Percentiles rank a stretch among this genome's conserved stretches.
These are phyloP conservation scores for Agrostemma githago DNA, from an alignment of 148 eudicot species.

Conservation along the genomic window DNA sequence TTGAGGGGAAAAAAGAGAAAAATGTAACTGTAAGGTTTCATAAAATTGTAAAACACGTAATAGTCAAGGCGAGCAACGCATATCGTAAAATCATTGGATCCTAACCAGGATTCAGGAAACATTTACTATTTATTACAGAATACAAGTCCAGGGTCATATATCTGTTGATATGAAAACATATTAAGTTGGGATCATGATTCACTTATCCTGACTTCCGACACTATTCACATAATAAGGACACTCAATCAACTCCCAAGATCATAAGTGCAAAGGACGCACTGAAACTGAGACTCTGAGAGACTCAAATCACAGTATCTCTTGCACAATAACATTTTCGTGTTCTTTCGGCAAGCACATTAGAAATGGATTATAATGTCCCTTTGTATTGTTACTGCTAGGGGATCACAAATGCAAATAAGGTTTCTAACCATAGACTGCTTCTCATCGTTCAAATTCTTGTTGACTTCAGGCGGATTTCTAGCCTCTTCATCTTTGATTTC, in stretches of 20 bases:
- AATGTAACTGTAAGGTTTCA: neutral
- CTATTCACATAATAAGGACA: neutral
- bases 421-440: slow-evolving; percentile 82
- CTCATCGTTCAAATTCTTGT: slow-evolving; percentile 91
- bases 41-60: neutral
- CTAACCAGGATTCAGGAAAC: neutral
- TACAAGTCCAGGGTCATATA: neutral
- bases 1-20: slow-evolving; percentile 4
- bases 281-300: neutral
- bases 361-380: neutral
- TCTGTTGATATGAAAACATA: neutral
- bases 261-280: neutral
- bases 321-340: neutral
- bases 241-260: neutral
- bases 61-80: neutral
- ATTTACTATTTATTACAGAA: neutral
- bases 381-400: neutral
- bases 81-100: neutral
- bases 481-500: slow-evolving; percentile 90
- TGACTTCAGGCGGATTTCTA: slow-evolving; percentile 73
- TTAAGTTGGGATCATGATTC: neutral
- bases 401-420: neutral
- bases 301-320: neutral
- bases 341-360: slow-evolving; percentile 1
- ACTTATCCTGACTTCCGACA: neutral